Conservation (phyloP, 2,329 filamentous ascomycete species). For the Westerdykella ornata region DNA sequence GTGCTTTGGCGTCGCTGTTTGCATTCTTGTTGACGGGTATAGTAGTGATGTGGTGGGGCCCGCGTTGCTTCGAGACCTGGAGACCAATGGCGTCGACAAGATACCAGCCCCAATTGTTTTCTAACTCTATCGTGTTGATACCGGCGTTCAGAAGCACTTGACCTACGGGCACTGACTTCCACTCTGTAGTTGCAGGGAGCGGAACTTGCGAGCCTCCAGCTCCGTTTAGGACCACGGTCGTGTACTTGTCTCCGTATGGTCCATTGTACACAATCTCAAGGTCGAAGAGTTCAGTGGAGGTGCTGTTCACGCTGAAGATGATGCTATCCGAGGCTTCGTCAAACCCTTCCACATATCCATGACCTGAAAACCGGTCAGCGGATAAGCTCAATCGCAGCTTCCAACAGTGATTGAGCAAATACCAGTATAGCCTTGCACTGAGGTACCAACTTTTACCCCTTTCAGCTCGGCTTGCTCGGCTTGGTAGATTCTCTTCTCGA, state of each 20-base stretch:
- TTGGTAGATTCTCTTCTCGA: constrained; percentile 22
- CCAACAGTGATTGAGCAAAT: background rate
- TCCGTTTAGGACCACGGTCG: constrained; percentile 41
- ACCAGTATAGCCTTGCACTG: constrained; percentile 39
- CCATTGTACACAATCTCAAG: constrained; percentile 42
- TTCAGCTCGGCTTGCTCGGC: constrained; percentile 41
- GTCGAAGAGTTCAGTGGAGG: constrained; percentile 39
- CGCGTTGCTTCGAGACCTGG: constrained; percentile 32
- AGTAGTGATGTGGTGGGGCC: constrained; percentile 37
- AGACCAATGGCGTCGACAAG: constrained; percentile 43
- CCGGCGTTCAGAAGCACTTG: constrained; percentile 43
- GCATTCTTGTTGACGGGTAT: constrained; percentile 38
- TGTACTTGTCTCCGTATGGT: constrained; percentile 44
- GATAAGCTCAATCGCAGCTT: background rate
- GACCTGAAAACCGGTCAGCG: constrained; percentile 27
- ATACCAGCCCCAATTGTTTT: constrained; percentile 46
- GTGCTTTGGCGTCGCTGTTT: constrained; percentile 32
- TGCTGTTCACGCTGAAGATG: constrained; percentile 39
- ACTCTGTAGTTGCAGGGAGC: constrained; percentile 37
- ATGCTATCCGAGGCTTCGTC: constrained; percentile 40
- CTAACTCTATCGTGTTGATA: constrained; percentile 42
- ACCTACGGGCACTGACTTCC: constrained; percentile 39
- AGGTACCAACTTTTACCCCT: constrained; percentile 39
- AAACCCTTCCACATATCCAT: constrained; percentile 46
- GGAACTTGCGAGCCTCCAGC: constrained; percentile 40